Conservation (phyloP, 371 early-diverging fungal species). For the Smittium mucronatum region DNA sequence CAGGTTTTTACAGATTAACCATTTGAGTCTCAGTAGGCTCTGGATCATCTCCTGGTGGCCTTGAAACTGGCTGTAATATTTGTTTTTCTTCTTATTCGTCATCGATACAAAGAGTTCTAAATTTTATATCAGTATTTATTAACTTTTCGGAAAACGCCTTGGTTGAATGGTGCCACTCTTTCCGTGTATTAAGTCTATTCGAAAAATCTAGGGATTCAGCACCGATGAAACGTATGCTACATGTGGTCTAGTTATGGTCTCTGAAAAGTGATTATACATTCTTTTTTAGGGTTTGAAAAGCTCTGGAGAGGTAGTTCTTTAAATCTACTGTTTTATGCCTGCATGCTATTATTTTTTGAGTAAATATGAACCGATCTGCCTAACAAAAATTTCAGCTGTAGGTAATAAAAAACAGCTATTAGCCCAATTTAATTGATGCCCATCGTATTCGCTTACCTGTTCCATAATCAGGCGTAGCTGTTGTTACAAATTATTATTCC, state of each 20-base stretch:
- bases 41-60: neutral
- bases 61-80: neutral
- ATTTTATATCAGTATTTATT: neutral
- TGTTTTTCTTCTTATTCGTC: neutral
- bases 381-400: too few relatives aligned
- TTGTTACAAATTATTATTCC: too few relatives aligned
- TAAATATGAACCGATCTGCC: too few relatives aligned
- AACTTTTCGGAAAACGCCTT: neutral
- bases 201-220: neutral
- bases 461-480: too few relatives aligned
- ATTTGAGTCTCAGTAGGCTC: neutral
- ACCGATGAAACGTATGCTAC: neutral
- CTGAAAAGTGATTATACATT: neutral
- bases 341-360: neutral
- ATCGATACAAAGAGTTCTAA: neutral
- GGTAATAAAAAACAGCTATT: too few relatives aligned
- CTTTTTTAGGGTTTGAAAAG: neutral
- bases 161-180: neutral
- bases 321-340: neutral
- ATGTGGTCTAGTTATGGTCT: neutral
- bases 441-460: too few relatives aligned
- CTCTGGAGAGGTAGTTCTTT: neutral
- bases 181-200: neutral
- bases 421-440: too few relatives aligned
- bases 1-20: neutral